Conservation (phyloP, 257 asterid genomes). For the Fraxinus cuspidata region DNA sequence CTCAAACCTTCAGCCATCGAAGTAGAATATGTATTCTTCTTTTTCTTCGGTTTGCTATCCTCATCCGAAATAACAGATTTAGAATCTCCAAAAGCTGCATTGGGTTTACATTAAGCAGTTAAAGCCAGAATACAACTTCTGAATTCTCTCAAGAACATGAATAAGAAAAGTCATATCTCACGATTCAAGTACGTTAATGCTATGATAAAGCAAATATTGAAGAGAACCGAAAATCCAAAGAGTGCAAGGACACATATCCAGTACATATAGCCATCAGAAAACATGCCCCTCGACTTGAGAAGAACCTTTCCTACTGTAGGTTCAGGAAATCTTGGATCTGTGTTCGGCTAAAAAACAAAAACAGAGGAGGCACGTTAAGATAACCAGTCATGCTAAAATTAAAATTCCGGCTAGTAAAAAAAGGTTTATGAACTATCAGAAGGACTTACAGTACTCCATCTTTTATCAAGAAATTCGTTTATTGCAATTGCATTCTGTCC, state of each 20-base stretch:
- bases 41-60: slow-evolving; percentile 40
- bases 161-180: slow-evolving; percentile 33
- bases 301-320: slow-evolving; percentile 89
- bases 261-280: slow-evolving; percentile 65
- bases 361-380: slow-evolving; percentile 10
- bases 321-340: slow-evolving; percentile 49
- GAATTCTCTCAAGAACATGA: slow-evolving; percentile 7
- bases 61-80: slow-evolving; percentile 33
- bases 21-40: slow-evolving; percentile 30
- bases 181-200: slow-evolving; percentile 78
- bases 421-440: not conserved
- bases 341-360: slow-evolving; percentile 55
- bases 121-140: slow-evolving; percentile 21
- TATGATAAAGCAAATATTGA: slow-evolving; percentile 67
- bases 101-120: slow-evolving; percentile 5
- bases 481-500: slow-evolving; percentile 85
- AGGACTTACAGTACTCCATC: slow-evolving; percentile 83
- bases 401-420: not conserved
- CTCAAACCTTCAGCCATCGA: slow-evolving; percentile 47
- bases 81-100: slow-evolving; percentile 14
- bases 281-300: slow-evolving; percentile 86
- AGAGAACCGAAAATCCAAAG: slow-evolving; percentile 77
- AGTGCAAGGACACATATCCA: slow-evolving; percentile 84
- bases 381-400: slow-evolving; percentile 19
- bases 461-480: slow-evolving; percentile 70